Conservation (phyloP, 495 filamentous ascomycete species). For the Barbatosphaeria neglecta region DNA sequence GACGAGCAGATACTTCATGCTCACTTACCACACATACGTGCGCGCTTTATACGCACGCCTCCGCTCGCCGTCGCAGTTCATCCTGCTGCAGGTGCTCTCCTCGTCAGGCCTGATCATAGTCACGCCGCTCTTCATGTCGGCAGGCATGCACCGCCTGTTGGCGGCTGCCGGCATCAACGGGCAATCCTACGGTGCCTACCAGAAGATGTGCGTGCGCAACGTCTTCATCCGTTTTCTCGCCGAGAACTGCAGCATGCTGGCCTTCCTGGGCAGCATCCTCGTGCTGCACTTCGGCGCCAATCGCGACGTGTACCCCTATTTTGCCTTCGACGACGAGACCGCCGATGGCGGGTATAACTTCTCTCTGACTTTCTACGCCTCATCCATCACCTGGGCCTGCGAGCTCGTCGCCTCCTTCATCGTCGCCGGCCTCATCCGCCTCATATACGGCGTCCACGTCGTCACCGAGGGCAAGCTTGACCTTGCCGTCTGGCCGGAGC, state of each 20-base stretch:
- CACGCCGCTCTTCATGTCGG: constrained; percentile 47
- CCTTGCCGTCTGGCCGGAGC: constrained; percentile 47
- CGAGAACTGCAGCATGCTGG: constrained; percentile 53
- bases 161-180: constrained; percentile 34
- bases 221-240: constrained; percentile 52
- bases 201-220: constrained; percentile 46
- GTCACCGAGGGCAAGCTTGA: constrained; percentile 48
- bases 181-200: constrained; percentile 45
- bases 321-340: constrained; percentile 38
- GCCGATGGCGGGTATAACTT: constrained; percentile 40
- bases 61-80: constrained; percentile 46
- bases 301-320: constrained; percentile 48
- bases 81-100: constrained; percentile 45
- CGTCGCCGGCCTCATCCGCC: constrained; percentile 40
- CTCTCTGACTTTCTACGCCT: constrained; percentile 45
- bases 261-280: constrained; percentile 47
- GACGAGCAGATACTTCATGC: constrained; percentile 42
- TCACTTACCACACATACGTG: constrained; percentile 61
- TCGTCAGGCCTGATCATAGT: constrained; percentile 46
- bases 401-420: constrained; percentile 46
- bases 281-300: constrained; percentile 52
- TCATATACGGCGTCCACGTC: constrained; percentile 43
- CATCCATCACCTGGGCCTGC: constrained; percentile 49
- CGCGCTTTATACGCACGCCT: constrained; percentile 54
- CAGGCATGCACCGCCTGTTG: constrained; percentile 39